These are phyloP conservation scores for Aaosphaeria pasadenensis DNA, from an alignment of 2,329 filamentous ascomycete genomes.

Conservation along the genomic window DNA sequence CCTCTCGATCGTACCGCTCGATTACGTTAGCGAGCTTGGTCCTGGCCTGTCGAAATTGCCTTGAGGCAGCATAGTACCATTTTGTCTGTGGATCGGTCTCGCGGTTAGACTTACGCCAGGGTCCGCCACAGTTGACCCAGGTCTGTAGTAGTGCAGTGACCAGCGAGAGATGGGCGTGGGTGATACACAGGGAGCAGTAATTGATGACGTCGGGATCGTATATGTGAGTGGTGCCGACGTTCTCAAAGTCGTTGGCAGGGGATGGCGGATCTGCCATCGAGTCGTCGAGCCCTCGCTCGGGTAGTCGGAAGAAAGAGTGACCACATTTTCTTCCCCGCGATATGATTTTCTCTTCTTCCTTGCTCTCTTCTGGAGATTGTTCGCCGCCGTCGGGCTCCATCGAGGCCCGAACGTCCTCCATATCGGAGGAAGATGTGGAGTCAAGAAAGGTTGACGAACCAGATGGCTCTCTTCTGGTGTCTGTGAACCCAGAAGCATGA, in stretches of 20 bases:
- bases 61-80: neutral
- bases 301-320: neutral
- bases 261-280: neutral
- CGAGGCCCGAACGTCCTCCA: no score
- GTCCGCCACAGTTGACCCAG: slow-evolving; percentile 8
- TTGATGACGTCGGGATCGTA: neutral
- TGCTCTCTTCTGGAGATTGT: neutral
- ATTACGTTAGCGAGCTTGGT: slow-evolving; percentile 4
- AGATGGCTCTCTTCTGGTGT: no score
- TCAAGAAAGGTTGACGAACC: no score
- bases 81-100: neutral
- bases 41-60: neutral
- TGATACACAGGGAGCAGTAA: slow-evolving; percentile 8
- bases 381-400: neutral
- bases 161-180: slow-evolving; percentile 6
- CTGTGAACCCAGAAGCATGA: no score
- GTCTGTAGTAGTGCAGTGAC: slow-evolving; percentile 1
- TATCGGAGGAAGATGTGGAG: no score
- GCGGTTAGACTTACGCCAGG: slow-evolving; percentile 4
- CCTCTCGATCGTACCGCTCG: neutral
- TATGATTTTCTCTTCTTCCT: neutral
- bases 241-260: neutral
- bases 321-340: neutral
- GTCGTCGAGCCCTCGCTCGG: neutral
- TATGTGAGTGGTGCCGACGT: slow-evolving; percentile 6